These are phyloP conservation scores for Penicillium sp. DNA, from an alignment of 2,329 filamentous ascomycete species.

Conservation along the genomic window DNA sequence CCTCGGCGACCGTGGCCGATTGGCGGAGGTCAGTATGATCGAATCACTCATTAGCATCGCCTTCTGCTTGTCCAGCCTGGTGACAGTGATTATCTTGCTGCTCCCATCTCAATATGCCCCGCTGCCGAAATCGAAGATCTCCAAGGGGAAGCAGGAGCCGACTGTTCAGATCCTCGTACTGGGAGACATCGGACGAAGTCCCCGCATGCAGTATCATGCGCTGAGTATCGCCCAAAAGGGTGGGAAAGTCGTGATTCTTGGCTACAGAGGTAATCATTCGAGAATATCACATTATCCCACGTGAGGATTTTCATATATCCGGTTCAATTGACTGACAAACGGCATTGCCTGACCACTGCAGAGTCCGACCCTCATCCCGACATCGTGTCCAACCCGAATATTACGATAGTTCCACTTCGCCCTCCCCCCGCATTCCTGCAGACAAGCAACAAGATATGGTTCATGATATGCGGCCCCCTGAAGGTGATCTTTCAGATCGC, in stretches of 20 bases:
- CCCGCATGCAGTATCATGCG: slow-evolving; percentile 98
- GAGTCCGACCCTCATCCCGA: slow-evolving; percentile 80
- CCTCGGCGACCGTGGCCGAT: background rate
- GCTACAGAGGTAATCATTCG: slow-evolving; percentile 63
- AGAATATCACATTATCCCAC: too few species aligned
- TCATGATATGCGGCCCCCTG: slow-evolving; percentile 69
- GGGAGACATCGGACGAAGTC: slow-evolving; percentile 90
- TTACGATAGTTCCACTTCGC: slow-evolving; percentile 65
- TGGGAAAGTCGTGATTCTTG: slow-evolving; percentile 74
- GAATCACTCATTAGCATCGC: slow-evolving; percentile 31
- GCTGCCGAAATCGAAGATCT: slow-evolving; percentile 11
- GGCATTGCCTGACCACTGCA: slow-evolving; percentile 21
- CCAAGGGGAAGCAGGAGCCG: slow-evolving; percentile 31
- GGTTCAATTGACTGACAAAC: background rate
- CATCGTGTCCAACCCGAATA: slow-evolving; percentile 60
- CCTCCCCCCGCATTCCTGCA: slow-evolving; percentile 62
- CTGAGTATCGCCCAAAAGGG: slow-evolving; percentile 82
- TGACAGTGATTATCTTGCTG: slow-evolving; percentile 48
- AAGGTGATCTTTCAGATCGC: slow-evolving; percentile 81
- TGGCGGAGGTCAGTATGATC: slow-evolving; percentile 23
- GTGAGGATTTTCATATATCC: background rate
- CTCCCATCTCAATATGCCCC: slow-evolving; percentile 49
- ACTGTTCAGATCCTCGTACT: slow-evolving; percentile 81
- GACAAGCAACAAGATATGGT: slow-evolving; percentile 64
- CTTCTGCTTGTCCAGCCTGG: slow-evolving; percentile 42